Percentiles rank a stretch among this genome's conserved stretches.
Evolutionary conservation across 1,284 basidiomycete genomes (phyloP).

Genomic region (Xerocomus tenax): DNA sequence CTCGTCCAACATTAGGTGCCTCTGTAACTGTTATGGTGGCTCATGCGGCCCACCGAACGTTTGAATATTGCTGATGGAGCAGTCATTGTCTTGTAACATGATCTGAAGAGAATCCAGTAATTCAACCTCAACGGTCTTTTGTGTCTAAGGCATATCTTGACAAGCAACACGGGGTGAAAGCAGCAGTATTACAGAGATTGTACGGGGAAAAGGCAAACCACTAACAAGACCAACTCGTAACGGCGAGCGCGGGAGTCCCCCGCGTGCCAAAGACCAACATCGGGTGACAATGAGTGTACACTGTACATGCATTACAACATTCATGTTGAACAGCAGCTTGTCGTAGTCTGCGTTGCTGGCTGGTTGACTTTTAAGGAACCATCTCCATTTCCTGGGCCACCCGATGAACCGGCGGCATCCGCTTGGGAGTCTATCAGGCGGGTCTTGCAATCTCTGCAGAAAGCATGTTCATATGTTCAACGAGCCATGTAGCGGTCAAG

Average conservation of each 20-base stretch:
- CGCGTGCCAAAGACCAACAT: conserved; percentile 6
- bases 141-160: neutral
- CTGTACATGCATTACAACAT: conserved; percentile 1
- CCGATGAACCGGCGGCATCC: conserved; percentile 46
- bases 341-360: conserved; percentile 37
- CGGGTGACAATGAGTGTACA: neutral
- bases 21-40: neutral
- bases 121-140: neutral
- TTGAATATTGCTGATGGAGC: too few relatives aligned
- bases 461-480: neutral
- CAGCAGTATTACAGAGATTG: conserved; percentile 19
- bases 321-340: conserved; percentile 57
- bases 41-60: too few relatives aligned
- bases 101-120: neutral
- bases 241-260: conserved; percentile 6
- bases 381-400: conserved; percentile 37
- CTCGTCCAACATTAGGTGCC: too few relatives aligned
- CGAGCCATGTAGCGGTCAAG: neutral
- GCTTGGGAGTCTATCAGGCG: conserved; percentile 92
- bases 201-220: conserved; percentile 13
- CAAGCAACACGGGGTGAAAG: conserved; percentile 4
- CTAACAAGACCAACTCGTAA: conserved; percentile 8
- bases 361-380: conserved; percentile 62
- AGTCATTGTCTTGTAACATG: too few relatives aligned
- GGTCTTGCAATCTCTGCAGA: conserved; percentile 84